These are phyloP conservation scores for Musa schizocarpa DNA, from an alignment of 176 grass and related monocot species.

Conservation along the genomic window DNA sequence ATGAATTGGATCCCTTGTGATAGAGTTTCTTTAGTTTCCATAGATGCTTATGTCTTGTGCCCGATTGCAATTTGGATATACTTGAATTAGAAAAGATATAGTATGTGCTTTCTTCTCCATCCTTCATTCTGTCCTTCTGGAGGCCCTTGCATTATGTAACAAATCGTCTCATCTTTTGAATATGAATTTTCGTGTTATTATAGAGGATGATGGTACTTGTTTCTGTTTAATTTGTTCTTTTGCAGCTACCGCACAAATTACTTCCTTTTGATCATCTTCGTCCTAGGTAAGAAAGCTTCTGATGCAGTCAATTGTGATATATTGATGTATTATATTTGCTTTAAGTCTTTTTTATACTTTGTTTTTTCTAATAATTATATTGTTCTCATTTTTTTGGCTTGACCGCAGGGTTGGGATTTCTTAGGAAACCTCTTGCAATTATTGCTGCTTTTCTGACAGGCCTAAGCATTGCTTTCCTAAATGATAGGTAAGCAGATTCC, in stretches of 20 bases:
- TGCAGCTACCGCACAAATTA: constrained; percentile 77
- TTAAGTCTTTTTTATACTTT: constrained; percentile 4
- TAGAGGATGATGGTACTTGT: neutral
- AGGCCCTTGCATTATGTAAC: too few relatives aligned
- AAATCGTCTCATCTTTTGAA: too few relatives aligned
- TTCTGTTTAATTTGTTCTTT: constrained; percentile 7
- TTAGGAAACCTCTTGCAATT: constrained; percentile 83
- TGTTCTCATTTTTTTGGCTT: constrained; percentile 26
- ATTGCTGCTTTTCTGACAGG: constrained; percentile 78
- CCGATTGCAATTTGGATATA: neutral
- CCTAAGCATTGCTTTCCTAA: constrained; percentile 74
- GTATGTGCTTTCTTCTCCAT: too few relatives aligned
- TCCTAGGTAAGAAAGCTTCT: constrained; percentile 19
- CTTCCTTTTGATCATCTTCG: constrained; percentile 10
- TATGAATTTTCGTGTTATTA: neutral
- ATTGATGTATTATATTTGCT: constrained; percentile 8
- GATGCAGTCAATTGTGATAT: neutral
- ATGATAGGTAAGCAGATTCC: constrained; percentile 60
- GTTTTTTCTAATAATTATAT: constrained; percentile 18
- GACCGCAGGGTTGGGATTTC: constrained; percentile 59
- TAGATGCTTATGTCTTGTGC: neutral
- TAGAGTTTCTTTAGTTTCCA: neutral
- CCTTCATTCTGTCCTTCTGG: too few relatives aligned
- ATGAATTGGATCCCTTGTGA: neutral
- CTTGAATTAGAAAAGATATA: too few relatives aligned